Percentiles rank a stretch among this genome's conserved stretches.
phyloP scores from a whole-genome alignment of 169 alveolate genomes.

The Plasmodium cynomolgi region DNA sequence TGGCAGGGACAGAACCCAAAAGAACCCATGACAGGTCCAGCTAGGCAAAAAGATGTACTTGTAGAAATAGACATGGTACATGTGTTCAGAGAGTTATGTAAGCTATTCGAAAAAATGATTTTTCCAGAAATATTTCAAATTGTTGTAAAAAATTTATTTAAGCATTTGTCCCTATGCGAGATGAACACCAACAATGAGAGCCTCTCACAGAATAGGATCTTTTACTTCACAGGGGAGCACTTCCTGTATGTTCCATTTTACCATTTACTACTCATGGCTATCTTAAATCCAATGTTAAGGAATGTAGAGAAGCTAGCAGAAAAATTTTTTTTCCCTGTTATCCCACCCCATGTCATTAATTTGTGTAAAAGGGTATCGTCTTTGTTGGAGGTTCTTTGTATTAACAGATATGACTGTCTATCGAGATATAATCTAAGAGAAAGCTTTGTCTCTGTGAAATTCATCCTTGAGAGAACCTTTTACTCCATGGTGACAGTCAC shows the following conservation, averaged over 20 bases:
- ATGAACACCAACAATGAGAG: conserved; percentile 15
- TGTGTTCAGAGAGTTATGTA: conserved; percentile 40
- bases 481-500: background rate
- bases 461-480: conserved; percentile 42
- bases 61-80: conserved; percentile 46
- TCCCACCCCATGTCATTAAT: conserved; percentile 5
- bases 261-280: conserved; percentile 44
- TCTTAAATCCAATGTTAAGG: conserved; percentile 29
- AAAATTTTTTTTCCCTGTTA: conserved; percentile 8
- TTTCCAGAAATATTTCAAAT: conserved; percentile 56
- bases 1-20: background rate
- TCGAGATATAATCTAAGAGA: conserved; percentile 6
- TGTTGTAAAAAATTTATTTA: conserved; percentile 18
- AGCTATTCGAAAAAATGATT: conserved; percentile 12
- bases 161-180: conserved; percentile 33
- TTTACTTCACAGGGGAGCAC: conserved; percentile 1
- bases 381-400: conserved; percentile 32
- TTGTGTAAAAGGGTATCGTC: conserved; percentile 17
- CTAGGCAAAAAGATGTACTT: background rate
- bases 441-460: conserved; percentile 30
- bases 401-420: conserved; percentile 39
- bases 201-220: conserved; percentile 11
- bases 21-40: background rate
- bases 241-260: conserved; percentile 49
- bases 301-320: conserved; percentile 8